Conservation (phyloP, 2,329 filamentous ascomycete genomes). For the Tolypocladium album region DNA sequence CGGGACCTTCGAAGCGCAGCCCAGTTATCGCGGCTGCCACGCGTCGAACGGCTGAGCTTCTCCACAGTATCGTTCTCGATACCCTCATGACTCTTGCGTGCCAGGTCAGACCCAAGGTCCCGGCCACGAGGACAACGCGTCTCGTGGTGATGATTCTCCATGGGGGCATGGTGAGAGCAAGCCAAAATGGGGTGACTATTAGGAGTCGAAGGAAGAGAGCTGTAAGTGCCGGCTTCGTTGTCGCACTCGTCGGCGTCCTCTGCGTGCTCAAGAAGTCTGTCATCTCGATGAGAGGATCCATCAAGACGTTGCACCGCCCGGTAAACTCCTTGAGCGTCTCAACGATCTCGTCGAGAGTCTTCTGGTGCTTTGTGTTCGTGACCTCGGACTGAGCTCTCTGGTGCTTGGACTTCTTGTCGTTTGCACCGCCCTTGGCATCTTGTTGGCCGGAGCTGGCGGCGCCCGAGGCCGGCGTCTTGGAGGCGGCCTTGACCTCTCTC, state of each 20-base stretch:
- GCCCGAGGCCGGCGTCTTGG: constrained; percentile 7
- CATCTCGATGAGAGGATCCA: constrained; percentile 79
- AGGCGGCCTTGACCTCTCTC: constrained; percentile 18
- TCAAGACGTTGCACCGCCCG: constrained; percentile 78
- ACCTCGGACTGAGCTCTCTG: constrained; percentile 42
- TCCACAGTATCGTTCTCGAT: constrained; percentile 79
- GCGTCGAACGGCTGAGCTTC: constrained; percentile 64
- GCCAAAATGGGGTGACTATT: constrained; percentile 81
- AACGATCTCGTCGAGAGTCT: constrained; percentile 94
- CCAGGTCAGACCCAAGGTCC: constrained; percentile 82
- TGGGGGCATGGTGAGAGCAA: constrained; percentile 70
- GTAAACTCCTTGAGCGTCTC: constrained; percentile 88
- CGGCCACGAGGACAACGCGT: constrained; percentile 72
- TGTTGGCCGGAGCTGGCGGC: constrained; percentile 10
- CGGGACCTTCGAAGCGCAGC: constrained; percentile 53
- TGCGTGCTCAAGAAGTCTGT: constrained; percentile 93
- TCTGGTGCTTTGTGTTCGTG: constrained; percentile 67
- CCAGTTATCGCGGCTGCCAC: constrained; percentile 68
- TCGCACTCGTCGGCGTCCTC: constrained; percentile 80
- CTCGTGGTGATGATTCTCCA: constrained; percentile 78
- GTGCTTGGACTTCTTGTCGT: constrained; percentile 24
- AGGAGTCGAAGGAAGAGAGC: constrained; percentile 83
- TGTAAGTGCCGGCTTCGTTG: constrained; percentile 80
- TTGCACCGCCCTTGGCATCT: constrained; percentile 9
- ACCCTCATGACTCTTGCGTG: constrained; percentile 82